A percentile compares a stretch with the other conserved stretches of the same genome.
These are phyloP conservation scores for Ustilago shanxiensis DNA, from an alignment of 1,284 basidiomycete species.

Conservation along the genomic window DNA sequence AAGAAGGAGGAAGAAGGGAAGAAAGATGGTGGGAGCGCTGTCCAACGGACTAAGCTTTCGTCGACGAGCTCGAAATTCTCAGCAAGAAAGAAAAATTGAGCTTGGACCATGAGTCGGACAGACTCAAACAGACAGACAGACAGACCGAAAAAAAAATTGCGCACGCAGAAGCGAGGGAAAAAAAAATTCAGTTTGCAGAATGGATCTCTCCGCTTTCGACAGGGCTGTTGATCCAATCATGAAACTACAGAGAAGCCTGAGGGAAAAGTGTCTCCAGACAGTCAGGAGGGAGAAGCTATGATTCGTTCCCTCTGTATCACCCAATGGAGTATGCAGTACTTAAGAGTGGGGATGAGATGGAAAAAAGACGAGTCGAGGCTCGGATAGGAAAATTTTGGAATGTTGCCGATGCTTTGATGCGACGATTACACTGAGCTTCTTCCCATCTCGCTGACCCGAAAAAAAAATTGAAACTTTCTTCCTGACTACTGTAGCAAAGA, in stretches of 20 bases:
- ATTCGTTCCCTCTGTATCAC: neutral
- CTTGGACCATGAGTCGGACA: neutral
- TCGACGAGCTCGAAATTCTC: slow-evolving; percentile 4
- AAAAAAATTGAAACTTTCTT: neutral
- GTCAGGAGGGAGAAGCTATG: neutral
- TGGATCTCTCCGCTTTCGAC: slow-evolving; percentile 3
- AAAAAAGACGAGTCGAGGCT: slow-evolving; percentile 8
- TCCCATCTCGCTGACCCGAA: neutral
- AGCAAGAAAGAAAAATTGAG: neutral
- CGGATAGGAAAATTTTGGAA: slow-evolving; percentile 17
- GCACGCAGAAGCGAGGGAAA: neutral
- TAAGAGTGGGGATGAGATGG: no score
- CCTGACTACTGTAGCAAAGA: neutral
- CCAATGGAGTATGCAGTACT: no score
- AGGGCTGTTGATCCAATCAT: slow-evolving; percentile 1
- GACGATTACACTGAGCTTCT: neutral
- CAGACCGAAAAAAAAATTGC: neutral
- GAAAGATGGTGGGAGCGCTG: slow-evolving; percentile 51
- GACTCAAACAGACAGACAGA: neutral
- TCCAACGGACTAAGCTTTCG: slow-evolving; percentile 31
- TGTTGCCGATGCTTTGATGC: neutral
- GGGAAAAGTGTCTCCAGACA: neutral
- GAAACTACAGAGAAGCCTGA: neutral
- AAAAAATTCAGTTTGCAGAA: neutral
- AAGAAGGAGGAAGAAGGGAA: slow-evolving; percentile 54